Base-by-base conservation (phyloP, 2,329 filamentous ascomycete species). In the Xylariaceae sp. region DNA sequence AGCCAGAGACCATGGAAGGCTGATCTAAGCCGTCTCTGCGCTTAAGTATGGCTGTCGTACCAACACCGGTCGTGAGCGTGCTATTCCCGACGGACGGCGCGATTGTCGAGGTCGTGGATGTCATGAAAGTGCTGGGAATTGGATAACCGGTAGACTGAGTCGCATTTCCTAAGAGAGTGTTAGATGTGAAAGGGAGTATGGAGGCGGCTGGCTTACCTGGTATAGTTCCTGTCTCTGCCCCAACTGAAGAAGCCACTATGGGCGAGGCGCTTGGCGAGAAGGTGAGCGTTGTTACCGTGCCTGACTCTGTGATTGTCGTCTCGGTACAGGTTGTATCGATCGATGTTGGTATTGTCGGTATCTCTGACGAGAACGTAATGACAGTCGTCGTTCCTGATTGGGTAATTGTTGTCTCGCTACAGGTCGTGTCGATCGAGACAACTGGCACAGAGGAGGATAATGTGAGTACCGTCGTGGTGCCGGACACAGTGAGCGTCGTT, bases 361-460 rank as follows among this genome's bases (percentile, higher is more conserved):
- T 16, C 13, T n/a, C 13, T n/a, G 51, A 48, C 12, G 54, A 46
- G 10, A 52, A 42, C 6, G 57, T 56, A 14, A 59, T 18, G 13
- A 57, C 49, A 2, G 53, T 56, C 22, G 43, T 56, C 10, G 53
- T 56, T 12, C 47, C 55, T 31, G 59, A 51, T 19, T 51, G 34
- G 31, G 53, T 58, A 34, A 59, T 47, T 18, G 53, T 60, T 14
- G 55, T 58, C 51, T 60, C 57, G 40, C 44, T 56, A 33, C 55
- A 58, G 2, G 57, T 60, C 31, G 57, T 60, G 22, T 58, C 54
- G 39, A 57, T 42, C 2, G 41, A 38, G 9, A 38, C 34, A 16
- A 19, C 31, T 14, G 51, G n/a, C 31, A 22, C 41, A 33, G 42
- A 13, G 34, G 56, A 40, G 16, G 47, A 45, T 14, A 56, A 42